Evolutionary conservation across 345 rosid genomes (phyloP), one percentile per base, ranked within the genome.

Genomic region (Gossypium arboreum): DNA sequence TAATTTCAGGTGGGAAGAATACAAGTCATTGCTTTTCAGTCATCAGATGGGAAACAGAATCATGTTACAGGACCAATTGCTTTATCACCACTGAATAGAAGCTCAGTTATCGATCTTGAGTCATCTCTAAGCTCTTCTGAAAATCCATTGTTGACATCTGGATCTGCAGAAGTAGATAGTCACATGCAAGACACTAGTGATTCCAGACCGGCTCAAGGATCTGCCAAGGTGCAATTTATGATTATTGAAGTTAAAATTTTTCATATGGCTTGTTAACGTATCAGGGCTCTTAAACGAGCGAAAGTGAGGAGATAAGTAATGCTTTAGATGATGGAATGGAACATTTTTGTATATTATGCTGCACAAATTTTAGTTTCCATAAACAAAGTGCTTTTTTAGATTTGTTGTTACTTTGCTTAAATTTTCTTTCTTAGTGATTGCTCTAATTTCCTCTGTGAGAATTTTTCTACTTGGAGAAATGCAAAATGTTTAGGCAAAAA

Each of bases 21-120:
- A 77, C 99, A 95, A 85, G 92, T 95, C 60, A 91, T 93, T 74
- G 99, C 99, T 55, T 95, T 95, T 84, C 99, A 95, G 83, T 93
- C 99, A 43, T 89, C 90, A 45, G 94, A 93, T 84, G 97, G 98
- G 77, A 93, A 89, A 74, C 94, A 86, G 48, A 83, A 78, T 81
- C 79, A 77, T 80, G 72, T 81, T 72, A 79, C 83, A 43, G 83
- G 82, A 79, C 82, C 92, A 51, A 45, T 87, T 73, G 75, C 87
- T 62, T 76, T 85, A 60, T 78, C 90, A 27, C 88, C 90, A 25
- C 76, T 83, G 18, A 82, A 81, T 85, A 90, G 76, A 83, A 86
- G 82, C 82, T 59, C 85, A 74, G 81, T 88, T 50, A 88, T 91
- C 69, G 88, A 92, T 63, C 65, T 92, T 71, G 98, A 91, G 55